Base-by-base conservation (phyloP, 345 rosid species). In the Syzygium aromaticum region DNA sequence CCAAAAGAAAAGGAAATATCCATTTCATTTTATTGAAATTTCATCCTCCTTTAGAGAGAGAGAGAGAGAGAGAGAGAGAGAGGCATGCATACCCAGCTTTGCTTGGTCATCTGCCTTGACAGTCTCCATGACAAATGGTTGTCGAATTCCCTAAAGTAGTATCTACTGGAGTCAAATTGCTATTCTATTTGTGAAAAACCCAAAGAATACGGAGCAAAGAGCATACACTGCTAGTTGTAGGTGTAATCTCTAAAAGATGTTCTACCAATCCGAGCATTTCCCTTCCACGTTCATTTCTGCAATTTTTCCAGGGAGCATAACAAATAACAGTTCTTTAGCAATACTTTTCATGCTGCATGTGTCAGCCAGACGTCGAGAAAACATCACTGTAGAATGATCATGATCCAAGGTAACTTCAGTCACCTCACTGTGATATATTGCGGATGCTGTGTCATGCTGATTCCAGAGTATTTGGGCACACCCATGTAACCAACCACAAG, bases 401-500 rank as follows among this genome's bases (percentile, higher is more conserved):
- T 38, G 38, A 11, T 21, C 82, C 49, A 38, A 11, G 12, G 1
- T 19, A 38, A 73, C 82, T 23, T 78, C 11, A 80, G 28, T 88
- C 89, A 96, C 99, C 99, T 95, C 86, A 95, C 95, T 85, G 99
- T 95, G 86, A 96, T 91, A 90, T 97, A 96, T 87, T 97, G 99
- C 25, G 98, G 99, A 93, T 97, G 99, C 77, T 96, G 93, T 85
- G 96, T 94, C 99, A 95, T 96, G 95, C 95, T 93, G 89, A 95
- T 46, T 88, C 98, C 98, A 86, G 95, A 83, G 92, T 95, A 97
- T 90, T 96, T 97, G 1, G 99, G 99, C 84, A 97, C 99, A 88
- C 98, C 98, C 99, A 97, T 97, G 78, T 97, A 97, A 73, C 99
- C 99, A 84, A 97, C 96, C 88, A 97, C 98, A 88, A 97, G 92